Base-by-base conservation (phyloP, 306 rosid species). In the Vicia faba region DNA sequence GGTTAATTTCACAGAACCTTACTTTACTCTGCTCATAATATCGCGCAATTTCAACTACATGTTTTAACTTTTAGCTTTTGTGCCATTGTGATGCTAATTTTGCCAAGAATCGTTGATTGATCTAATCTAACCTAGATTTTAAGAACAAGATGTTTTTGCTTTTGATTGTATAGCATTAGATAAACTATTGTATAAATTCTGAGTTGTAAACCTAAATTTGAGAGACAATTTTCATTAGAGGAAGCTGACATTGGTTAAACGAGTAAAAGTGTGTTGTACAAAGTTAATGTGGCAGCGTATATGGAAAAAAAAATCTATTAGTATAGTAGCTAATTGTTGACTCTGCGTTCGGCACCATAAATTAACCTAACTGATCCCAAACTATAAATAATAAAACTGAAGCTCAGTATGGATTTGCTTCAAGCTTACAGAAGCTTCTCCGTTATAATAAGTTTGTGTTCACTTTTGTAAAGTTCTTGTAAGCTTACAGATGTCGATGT, bases 1-100 rank as follows among this genome's bases (percentile, higher is more conserved):
- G 98, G 98, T 92, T 71, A 41, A 95, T 81, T 50, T 53, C 36
- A 51, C 65, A 53, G 13, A 53, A 16, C 43, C 66, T 11, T 73
- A 2, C 2, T 62, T 11, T 73, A 3, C 2, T 49, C n/a, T 19
- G 57, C 64, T 49, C 62, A 8, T 54, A 4, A 7, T 41, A 1
- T 39, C 38, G 72, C 31, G 54, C 4, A 50, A 14, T 53, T 36
- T 31, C 48, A 29, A 14, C 20, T 29, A 18, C 18, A 14, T 39
- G 33, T 43, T 25, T 54, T 54, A 2, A 25, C 11, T 73, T 44
- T 18, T 45, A 15, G 44, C 59, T 58, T 29, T 15, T 45, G 58
- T 28, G 33, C 5, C 7, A 11, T 26, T 5, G 28, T 18, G 7
- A 19, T 38, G 12, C 16, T 29, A 64, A 28, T 45, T 48, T 64